Conservation (phyloP, 164 flowering plant genomes). For the Piper longum region DNA sequence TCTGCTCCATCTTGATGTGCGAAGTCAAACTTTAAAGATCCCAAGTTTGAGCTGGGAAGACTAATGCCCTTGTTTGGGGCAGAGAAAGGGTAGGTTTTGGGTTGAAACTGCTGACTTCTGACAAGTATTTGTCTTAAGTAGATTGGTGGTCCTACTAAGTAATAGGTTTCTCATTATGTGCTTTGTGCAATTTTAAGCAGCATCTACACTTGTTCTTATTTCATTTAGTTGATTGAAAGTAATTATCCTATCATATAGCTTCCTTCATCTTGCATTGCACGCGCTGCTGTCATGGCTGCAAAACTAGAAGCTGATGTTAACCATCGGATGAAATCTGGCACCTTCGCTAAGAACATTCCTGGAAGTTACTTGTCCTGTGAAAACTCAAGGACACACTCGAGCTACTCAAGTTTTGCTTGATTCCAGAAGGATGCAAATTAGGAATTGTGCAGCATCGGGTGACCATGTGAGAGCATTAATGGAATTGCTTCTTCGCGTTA, state of each 20-base stretch:
- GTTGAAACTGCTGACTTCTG: no score
- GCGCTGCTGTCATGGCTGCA: slow-evolving; percentile 59
- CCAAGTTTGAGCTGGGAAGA: no score
- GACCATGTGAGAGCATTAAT: slow-evolving; percentile 12
- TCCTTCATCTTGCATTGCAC: slow-evolving; percentile 50
- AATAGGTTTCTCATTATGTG: no score
- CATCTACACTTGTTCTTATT: background rate
- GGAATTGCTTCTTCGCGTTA: slow-evolving; percentile 33
- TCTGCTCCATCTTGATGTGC: no score
- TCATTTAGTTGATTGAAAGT: background rate
- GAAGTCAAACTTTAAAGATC: no score
- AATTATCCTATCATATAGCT: slow-evolving; percentile 24
- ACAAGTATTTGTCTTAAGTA: no score
- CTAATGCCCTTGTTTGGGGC: no score
- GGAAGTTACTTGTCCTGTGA: slow-evolving; percentile 4
- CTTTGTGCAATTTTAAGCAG: background rate
- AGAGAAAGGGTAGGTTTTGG: no score
- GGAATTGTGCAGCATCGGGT: slow-evolving; percentile 1
- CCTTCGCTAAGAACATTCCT: slow-evolving; percentile 1
- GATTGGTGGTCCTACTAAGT: no score
- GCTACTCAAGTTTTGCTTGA: background rate
- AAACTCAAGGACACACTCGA: slow-evolving; percentile 5
- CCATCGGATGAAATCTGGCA: slow-evolving; percentile 16
- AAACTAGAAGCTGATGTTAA: slow-evolving; percentile 44
- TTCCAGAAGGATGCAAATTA: background rate